Percentiles rank a stretch among this genome's conserved stretches.
Conservation (phyloP, 345 rosid species). For the Leavenworthia alabamica region DNA sequence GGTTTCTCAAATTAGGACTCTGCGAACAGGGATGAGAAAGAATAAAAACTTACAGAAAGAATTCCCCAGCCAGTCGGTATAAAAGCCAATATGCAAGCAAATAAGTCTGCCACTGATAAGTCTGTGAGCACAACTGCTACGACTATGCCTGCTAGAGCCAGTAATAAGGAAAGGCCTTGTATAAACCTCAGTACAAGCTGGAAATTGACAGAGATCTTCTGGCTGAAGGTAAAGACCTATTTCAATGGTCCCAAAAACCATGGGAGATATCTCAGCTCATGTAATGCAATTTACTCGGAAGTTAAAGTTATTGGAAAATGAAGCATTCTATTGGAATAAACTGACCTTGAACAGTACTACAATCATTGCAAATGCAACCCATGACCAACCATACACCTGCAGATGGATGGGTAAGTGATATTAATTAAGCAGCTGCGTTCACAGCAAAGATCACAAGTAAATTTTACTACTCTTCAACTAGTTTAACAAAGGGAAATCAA, state of each 20-base stretch:
- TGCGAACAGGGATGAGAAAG: background rate
- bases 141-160: conserved; percentile 67
- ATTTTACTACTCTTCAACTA: conserved; percentile 1
- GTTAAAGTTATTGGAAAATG: background rate
- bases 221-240: conserved; percentile 95
- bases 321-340: background rate
- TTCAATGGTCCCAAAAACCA: background rate
- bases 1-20: background rate
- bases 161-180: conserved; percentile 69
- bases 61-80: conserved; percentile 97
- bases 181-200: conserved; percentile 84
- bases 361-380: conserved; percentile 63
- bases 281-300: background rate
- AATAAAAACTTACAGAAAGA: conserved; percentile 58
- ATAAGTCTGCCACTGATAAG: conserved; percentile 55
- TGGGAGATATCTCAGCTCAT: conserved; percentile 7
- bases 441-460: background rate
- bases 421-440: background rate
- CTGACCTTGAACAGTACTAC: conserved; percentile 81
- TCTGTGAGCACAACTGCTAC: conserved; percentile 48
- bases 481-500: background rate
- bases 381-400: conserved; percentile 83
- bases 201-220: conserved; percentile 89
- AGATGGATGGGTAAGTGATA: background rate
- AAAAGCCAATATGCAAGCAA: conserved; percentile 79